These are phyloP conservation scores for Zopfia rhizophila DNA, from an alignment of 2,329 filamentous ascomycete genomes.

Conservation along the genomic window DNA sequence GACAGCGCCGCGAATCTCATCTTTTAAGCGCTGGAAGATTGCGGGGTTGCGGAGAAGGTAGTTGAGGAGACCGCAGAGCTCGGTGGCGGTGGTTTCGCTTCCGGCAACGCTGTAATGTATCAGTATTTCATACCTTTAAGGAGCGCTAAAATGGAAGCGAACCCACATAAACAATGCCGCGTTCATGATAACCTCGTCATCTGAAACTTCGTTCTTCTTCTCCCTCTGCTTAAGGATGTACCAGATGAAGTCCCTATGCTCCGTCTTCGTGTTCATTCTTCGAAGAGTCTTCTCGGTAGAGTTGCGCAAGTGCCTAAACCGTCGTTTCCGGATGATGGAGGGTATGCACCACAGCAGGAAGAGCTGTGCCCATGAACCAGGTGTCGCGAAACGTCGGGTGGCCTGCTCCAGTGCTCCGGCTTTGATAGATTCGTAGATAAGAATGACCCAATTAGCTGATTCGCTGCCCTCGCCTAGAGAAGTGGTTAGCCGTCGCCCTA, in stretches of 20 bases:
- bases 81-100: constrained; percentile 47
- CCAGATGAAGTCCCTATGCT: constrained; percentile 50
- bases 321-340: constrained; percentile 35
- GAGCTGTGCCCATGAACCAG: constrained; percentile 33
- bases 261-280: constrained; percentile 39
- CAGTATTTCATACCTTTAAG: constrained; percentile 3
- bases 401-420: constrained; percentile 44
- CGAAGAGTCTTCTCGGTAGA: constrained; percentile 43
- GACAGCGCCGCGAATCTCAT: constrained; percentile 39
- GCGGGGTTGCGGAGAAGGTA: constrained; percentile 41
- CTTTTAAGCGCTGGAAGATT: constrained; percentile 33
- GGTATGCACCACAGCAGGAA: constrained; percentile 45
- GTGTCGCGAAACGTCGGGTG: constrained; percentile 39
- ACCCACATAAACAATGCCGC: constrained; percentile 42
- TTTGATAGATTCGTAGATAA: constrained; percentile 49
- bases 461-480: constrained; percentile 40
- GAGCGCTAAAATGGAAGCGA: not conserved
- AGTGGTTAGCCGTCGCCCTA: constrained; percentile 9
- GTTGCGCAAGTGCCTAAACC: constrained; percentile 39
- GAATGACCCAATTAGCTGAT: constrained; percentile 45
- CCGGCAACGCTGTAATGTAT: constrained; percentile 37
- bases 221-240: constrained; percentile 44
- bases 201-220: constrained; percentile 47
- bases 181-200: constrained; percentile 46
- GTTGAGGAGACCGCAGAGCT: constrained; percentile 44